Base-by-base conservation (phyloP, 1,284 basidiomycete genomes). In the Mycena sp. region DNA sequence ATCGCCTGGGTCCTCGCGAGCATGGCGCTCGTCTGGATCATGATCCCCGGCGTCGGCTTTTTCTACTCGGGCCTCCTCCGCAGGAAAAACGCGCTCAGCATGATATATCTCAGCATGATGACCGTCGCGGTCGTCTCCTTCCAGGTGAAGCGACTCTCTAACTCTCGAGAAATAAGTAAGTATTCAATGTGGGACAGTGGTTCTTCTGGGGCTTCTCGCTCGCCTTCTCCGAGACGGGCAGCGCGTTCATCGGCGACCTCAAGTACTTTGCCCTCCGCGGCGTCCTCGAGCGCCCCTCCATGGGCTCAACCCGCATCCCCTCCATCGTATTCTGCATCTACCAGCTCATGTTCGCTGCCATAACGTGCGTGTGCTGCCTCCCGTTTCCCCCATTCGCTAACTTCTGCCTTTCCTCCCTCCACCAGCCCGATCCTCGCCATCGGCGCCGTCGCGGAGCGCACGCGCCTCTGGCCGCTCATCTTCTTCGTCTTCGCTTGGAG, bases 401-500 rank as follows among this genome's bases (percentile, higher is more conserved):
- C 86, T 89, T 74, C 6, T 85, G 23, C 23, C 57, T 63, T 21
- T 40, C 58, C 48, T 46, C 28, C 29, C 21, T 32, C 26, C 43
- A 2, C 6, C 60, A 90, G 87, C 14, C 89, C 89, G 6, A 94
- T 91, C 73, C 87, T 98, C 70, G 94, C 94, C n/a, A 83, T 95
- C 61, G 96, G 96, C 71, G 97, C 95, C 23, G 89, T 97, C 67
- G 95, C 96, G 21, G 97, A 99, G 76, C 94, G 96, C 61, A 88
- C 89, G 21, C 90, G 91, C 11, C 85, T 99, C n/a, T 94, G 94
- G 0, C 97, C 96, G 3, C 79, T 94, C 61, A 82, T 97, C 56
- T 85, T 96, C 66, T 98, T 98, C 78, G 86, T 92, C 69, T 98
- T 99, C 77, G 74, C 89, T 64, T 99, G 97, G 96, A 83, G 91